phyloP scores from a whole-genome alignment of 2,329 filamentous ascomycete species.

The Venturia nashicola region DNA sequence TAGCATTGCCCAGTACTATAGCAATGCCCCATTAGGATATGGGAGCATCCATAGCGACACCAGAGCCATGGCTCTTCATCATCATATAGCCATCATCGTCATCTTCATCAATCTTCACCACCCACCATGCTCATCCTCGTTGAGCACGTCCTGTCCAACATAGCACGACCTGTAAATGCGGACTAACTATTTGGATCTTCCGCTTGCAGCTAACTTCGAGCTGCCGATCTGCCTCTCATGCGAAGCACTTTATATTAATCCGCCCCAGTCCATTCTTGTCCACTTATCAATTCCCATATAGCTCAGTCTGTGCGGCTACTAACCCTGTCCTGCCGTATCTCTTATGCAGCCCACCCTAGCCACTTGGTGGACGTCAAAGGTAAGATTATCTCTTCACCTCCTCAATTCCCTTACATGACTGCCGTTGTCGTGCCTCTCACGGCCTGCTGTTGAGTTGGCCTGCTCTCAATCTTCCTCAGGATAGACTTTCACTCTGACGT shows the following conservation, averaged over 20 bases:
- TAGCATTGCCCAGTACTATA: too few relatives aligned
- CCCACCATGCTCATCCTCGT: background rate
- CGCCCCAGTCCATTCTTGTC: background rate
- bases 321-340: background rate
- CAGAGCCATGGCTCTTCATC: background rate
- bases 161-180: background rate
- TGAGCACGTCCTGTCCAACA: too few relatives aligned
- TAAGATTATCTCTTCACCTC: background rate
- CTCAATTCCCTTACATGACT: background rate
- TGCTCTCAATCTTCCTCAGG: background rate
- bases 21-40: background rate
- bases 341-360: background rate
- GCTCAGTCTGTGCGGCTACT: background rate
- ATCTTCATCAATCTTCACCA: too few relatives aligned
- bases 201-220: background rate
- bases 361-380: background rate
- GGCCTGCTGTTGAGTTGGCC: background rate
- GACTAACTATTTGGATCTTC: background rate
- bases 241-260: background rate
- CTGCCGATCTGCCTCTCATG: background rate
- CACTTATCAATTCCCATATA: background rate
- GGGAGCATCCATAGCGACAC: background rate
- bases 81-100: too few relatives aligned
- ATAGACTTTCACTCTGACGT: background rate
- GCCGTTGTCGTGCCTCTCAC: background rate